Evolutionary conservation across 345 rosid genomes (phyloP).

Genomic region (Lagerstroemia speciosa): DNA sequence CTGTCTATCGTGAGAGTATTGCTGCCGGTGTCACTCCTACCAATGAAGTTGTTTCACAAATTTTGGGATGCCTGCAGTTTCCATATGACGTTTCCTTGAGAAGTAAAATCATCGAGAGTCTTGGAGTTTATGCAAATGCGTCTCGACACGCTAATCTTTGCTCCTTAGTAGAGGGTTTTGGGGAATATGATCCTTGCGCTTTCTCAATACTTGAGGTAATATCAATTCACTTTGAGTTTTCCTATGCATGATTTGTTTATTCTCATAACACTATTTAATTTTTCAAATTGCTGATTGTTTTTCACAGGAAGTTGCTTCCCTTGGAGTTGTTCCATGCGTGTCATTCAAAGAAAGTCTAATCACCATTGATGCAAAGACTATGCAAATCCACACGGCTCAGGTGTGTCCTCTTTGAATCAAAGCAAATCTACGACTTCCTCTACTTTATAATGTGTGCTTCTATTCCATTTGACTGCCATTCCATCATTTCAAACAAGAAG

Average conservation of each 20-base stretch:
- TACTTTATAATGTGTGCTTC: not conserved
- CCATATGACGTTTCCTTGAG: slow-evolving; percentile 60
- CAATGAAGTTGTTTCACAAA: slow-evolving; percentile 69
- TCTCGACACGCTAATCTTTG: slow-evolving; percentile 43
- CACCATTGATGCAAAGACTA: slow-evolving; percentile 45
- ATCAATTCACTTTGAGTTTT: slow-evolving; percentile 10
- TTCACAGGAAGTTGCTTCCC: slow-evolving; percentile 71
- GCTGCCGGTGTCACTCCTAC: slow-evolving; percentile 55
- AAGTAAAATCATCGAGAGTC: slow-evolving; percentile 51
- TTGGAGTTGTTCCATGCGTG: slow-evolving; percentile 52
- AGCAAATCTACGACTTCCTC: not conserved
- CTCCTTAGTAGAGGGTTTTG: slow-evolving; percentile 83
- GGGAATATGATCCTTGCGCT: slow-evolving; percentile 92
- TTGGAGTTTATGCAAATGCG: slow-evolving; percentile 42
- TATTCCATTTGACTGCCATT: not conserved
- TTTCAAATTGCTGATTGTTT: slow-evolving; percentile 11
- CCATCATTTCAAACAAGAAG: not conserved
- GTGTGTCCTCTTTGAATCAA: slow-evolving; percentile 24
- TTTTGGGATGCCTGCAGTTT: slow-evolving; percentile 79
- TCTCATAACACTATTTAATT: slow-evolving; percentile 2
- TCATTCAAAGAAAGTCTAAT: slow-evolving; percentile 59
- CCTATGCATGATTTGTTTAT: not conserved
- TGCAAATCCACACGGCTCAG: slow-evolving; percentile 53
- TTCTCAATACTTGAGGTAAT: slow-evolving; percentile 80
- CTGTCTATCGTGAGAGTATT: slow-evolving; percentile 62